Base-by-base conservation (phyloP, 176 grass and related monocot genomes). In the Carex myosuroides region DNA sequence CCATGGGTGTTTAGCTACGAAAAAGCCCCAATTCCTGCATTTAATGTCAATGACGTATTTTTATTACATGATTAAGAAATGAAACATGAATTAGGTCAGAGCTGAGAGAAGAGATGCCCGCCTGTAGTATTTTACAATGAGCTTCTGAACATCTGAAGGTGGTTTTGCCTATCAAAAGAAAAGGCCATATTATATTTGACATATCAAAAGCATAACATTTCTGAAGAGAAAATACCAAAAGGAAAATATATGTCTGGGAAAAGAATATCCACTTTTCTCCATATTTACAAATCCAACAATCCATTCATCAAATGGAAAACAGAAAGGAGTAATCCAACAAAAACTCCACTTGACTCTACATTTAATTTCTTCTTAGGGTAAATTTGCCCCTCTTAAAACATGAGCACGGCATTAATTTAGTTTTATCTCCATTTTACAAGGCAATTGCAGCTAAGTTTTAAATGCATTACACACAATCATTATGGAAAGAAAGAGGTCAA, bases 121-220 rank as follows among this genome's bases (percentile, higher is more conserved):
- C 96, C 96, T 93, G 90, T 95, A 99, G 86, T 95, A 90, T 77
- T 21, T 90, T 89, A 89, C 88, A 88, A 99, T 95, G 79, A 91
- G 94, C 69, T 76, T 86, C 87, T 99, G 96, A 91, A 93, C 56
- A 88, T 91, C 78, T 78, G 93, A 95, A 88, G 91, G 84, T 81
- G 54, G 65, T 71, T 83, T 46, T 74, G 72, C 44, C 73, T 78
- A 78, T 78, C 22, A 76, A 76, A 13, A 78, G 13, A 86, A 73
- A 82, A 85, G 84, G 54, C 29, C 26, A 75, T 13, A 57, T 69
- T 74, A 81, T 74, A 86, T 54, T 81, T 67, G 21, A 13, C 44
- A 63, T 26, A 48, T 53, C 17, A 20, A 53, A 2, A 83, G 53
- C 16, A 62, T 72, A 67, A 35, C 60, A 83, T 18, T 80, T 29